Conservation (phyloP, 345 rosid species). For the Camelina sativa region DNA sequence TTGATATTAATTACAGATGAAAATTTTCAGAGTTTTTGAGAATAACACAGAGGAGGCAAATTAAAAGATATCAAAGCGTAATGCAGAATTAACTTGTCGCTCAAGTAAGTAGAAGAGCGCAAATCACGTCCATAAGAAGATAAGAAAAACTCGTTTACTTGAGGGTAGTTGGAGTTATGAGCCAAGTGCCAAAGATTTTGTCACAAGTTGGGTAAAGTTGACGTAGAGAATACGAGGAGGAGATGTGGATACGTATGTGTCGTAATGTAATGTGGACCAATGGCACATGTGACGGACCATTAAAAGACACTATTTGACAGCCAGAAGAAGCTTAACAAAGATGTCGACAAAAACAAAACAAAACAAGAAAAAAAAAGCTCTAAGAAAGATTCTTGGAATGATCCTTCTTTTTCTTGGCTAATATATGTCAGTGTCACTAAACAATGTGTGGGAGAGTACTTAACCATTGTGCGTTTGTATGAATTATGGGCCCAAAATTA, state of each 20-base stretch:
- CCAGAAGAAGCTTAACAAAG: conserved; percentile 22
- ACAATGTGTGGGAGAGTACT: too few species aligned
- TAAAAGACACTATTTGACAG: conserved; percentile 45
- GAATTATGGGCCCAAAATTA: conserved; percentile 8
- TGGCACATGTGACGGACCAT: conserved; percentile 43
- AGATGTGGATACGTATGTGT: conserved; percentile 23
- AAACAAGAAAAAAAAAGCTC: background rate
- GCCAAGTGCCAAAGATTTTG: conserved; percentile 8
- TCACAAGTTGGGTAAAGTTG: conserved; percentile 38
- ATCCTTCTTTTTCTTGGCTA: conserved; percentile 12
- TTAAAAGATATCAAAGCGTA: conserved; percentile 4
- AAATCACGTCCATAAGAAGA: conserved; percentile 6
- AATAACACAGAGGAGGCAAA: conserved; percentile 18
- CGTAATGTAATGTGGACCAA: conserved; percentile 40
- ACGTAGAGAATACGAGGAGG: conserved; percentile 34
- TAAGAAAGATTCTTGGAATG: conserved; percentile 25
- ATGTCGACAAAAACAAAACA: conserved; percentile 11
- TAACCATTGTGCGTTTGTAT: too few species aligned
- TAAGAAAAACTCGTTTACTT: conserved; percentile 12
- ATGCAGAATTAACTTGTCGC: conserved; percentile 1
- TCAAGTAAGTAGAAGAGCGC: conserved; percentile 29
- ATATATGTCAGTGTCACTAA: too few species aligned
- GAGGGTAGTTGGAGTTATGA: conserved; percentile 22
- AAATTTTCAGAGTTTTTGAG: background rate
- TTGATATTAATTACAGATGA: conserved; percentile 5